Evolutionary conservation across 2,329 filamentous ascomycete genomes (phyloP).

Genomic region (Cyphellophora attinorum): DNA sequence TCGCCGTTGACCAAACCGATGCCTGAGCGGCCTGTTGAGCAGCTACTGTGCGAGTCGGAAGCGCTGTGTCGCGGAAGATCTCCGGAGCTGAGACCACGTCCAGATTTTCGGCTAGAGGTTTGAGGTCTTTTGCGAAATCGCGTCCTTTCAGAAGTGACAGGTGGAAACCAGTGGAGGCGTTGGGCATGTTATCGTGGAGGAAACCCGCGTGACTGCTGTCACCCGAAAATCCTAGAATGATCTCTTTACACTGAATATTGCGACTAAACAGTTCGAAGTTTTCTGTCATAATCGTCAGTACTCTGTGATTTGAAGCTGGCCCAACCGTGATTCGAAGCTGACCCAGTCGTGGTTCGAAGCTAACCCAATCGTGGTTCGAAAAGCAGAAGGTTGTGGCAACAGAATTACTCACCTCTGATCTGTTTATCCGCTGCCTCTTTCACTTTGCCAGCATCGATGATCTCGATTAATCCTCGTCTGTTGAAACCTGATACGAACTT

Average conservation of each 20-base stretch:
- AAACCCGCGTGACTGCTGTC: slow-evolving; percentile 34
- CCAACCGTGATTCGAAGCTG: background rate
- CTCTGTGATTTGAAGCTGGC: background rate
- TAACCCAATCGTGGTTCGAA: no score
- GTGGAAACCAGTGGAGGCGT: slow-evolving; percentile 17
- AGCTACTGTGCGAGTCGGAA: background rate
- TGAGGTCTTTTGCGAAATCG: slow-evolving; percentile 44
- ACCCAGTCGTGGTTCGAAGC: background rate
- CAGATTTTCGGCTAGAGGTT: slow-evolving; percentile 36
- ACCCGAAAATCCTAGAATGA: slow-evolving; percentile 30
- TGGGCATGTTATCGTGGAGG: slow-evolving; percentile 20
- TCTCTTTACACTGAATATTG: slow-evolving; percentile 29
- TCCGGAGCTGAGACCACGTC: slow-evolving; percentile 37
- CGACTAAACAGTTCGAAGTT: slow-evolving; percentile 15
- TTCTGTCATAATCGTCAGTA: slow-evolving; percentile 5
- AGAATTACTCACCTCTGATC: slow-evolving; percentile 25
- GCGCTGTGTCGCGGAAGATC: slow-evolving; percentile 37
- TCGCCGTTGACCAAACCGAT: background rate
- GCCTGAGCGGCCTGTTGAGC: background rate
- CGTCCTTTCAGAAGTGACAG: slow-evolving; percentile 49
- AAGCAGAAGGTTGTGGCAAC: no score
- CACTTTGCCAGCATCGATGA: slow-evolving; percentile 32
- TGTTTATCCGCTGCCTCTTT: slow-evolving; percentile 36
- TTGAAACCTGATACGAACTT: slow-evolving; percentile 35
- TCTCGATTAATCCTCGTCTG: slow-evolving; percentile 28